phyloP scores from a whole-genome alignment of 345 rosid species.

The Gossypium sturtianum region DNA sequence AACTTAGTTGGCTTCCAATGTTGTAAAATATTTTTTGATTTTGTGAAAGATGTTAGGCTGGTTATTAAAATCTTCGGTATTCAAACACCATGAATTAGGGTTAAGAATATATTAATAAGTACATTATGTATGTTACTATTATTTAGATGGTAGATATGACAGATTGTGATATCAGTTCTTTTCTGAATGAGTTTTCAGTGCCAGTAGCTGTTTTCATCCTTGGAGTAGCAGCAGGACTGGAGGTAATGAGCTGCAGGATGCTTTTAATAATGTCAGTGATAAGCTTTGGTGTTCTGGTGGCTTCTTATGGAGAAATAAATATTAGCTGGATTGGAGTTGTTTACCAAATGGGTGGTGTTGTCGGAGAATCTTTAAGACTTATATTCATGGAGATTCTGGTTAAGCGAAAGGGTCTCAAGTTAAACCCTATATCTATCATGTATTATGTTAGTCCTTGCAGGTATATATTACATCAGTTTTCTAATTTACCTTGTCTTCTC shows the following conservation, averaged over 20 bases:
- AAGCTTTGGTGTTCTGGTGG: conserved; percentile 93
- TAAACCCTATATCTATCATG: conserved; percentile 89
- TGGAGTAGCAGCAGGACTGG: conserved; percentile 94
- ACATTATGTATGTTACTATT: neutral
- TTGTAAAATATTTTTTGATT: neutral
- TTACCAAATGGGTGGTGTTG: conserved; percentile 98
- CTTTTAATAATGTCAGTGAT: conserved; percentile 89
- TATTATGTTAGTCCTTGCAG: conserved; percentile 99
- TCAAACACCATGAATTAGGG: neutral
- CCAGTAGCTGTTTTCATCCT: conserved; percentile 94
- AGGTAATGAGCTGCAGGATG: conserved; percentile 92
- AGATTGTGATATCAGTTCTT: conserved; percentile 14
- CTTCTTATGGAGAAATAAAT: conserved; percentile 87
- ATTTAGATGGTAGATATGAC: conserved; percentile 1
- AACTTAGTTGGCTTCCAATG: neutral
- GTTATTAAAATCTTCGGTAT: neutral
- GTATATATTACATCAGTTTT: conserved; percentile 31
- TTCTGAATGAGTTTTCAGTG: conserved; percentile 59
- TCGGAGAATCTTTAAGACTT: conserved; percentile 88
- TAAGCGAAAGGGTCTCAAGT: conserved; percentile 86
- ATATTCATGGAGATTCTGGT: conserved; percentile 95
- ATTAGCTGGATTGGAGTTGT: conserved; percentile 96
- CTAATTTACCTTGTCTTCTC: neutral
- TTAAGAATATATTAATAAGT: neutral
- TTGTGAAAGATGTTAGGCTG: neutral